A percentile compares a stretch with the other conserved stretches of the same genome.
Conservation (phyloP, 2,329 filamentous ascomycete genomes). For the Fusarium sp. region DNA sequence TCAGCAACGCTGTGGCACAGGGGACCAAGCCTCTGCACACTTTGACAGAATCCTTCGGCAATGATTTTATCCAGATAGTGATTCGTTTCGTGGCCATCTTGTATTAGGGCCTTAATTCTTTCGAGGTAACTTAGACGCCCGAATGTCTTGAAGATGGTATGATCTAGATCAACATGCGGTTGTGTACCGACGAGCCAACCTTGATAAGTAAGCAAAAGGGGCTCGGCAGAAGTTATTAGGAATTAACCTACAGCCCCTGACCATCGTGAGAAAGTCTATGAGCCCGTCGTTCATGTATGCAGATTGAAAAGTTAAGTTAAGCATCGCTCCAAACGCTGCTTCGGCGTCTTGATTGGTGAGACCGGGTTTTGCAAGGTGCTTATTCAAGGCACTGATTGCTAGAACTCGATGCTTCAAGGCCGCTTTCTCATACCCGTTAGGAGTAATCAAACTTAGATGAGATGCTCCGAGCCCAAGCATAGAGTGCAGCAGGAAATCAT, state of each 20-base stretch:
- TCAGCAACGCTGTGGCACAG: constrained; percentile 47
- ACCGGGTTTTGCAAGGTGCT: constrained; percentile 43
- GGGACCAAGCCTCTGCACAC: constrained; percentile 41
- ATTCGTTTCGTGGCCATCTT: neutral
- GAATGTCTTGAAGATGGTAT: constrained; percentile 41
- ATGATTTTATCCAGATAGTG: constrained; percentile 29
- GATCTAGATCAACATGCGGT: constrained; percentile 24
- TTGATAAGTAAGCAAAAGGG: neutral
- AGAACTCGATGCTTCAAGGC: constrained; percentile 50
- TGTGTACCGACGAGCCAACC: constrained; percentile 43
- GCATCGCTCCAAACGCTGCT: constrained; percentile 49
- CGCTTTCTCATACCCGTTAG: constrained; percentile 33
- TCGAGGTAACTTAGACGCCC: constrained; percentile 42
- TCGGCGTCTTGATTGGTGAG: constrained; percentile 47
- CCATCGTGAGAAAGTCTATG: constrained; percentile 51
- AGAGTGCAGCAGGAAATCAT: constrained; percentile 53
- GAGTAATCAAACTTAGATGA: constrained; percentile 46
- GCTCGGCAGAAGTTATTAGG: neutral
- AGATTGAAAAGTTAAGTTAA: constrained; percentile 51
- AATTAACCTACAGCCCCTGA: constrained; percentile 48
- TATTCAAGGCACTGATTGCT: constrained; percentile 50
- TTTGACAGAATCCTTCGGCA: constrained; percentile 43
- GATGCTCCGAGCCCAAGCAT: constrained; percentile 54
- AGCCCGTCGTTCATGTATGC: constrained; percentile 53
- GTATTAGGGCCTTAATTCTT: constrained; percentile 38